Conservation (phyloP, 1,284 basidiomycete genomes). For the Mycena citricolor region DNA sequence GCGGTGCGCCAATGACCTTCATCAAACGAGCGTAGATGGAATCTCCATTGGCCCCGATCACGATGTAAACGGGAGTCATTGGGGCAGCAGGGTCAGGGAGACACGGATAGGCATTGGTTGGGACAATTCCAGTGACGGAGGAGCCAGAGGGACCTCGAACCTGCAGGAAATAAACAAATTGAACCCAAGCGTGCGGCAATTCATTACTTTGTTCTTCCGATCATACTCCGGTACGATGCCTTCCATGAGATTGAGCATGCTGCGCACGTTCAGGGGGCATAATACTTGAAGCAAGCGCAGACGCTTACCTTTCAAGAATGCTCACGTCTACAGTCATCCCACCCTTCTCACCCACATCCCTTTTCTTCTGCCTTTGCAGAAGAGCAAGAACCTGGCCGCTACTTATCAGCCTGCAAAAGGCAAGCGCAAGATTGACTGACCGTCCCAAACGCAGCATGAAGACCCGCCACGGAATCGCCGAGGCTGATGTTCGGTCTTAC, state of each 20-base stretch:
- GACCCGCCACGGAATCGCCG: constrained; percentile 67
- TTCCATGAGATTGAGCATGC: constrained; percentile 76
- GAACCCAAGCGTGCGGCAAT: background rate
- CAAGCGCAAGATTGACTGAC: constrained; percentile 35
- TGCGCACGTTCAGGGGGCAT: constrained; percentile 25
- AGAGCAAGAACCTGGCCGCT: constrained; percentile 67
- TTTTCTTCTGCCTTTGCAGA: constrained; percentile 47
- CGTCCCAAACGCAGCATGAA: constrained; percentile 73
- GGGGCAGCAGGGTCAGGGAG: constrained; percentile 44
- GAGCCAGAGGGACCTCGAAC: constrained; percentile 71
- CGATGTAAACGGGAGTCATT: constrained; percentile 50
- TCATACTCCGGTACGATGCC: constrained; percentile 75
- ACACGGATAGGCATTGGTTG: constrained; percentile 71
- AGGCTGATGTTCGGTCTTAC: constrained; percentile 70
- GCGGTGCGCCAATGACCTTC: constrained; percentile 54
- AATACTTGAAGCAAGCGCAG: background rate
- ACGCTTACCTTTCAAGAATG: constrained; percentile 61
- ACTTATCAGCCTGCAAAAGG: background rate
- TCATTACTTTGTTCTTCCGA: constrained; percentile 57
- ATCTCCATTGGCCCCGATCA: constrained; percentile 72
- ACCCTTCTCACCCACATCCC: constrained; percentile 35
- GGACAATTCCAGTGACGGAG: constrained; percentile 70
- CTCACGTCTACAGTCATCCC: constrained; percentile 72
- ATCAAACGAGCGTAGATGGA: constrained; percentile 67
- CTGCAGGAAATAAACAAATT: constrained; percentile 30